Evolutionary conservation across 202 grass and related monocot species (phyloP).

Genomic region (Elaeis oleifera): DNA sequence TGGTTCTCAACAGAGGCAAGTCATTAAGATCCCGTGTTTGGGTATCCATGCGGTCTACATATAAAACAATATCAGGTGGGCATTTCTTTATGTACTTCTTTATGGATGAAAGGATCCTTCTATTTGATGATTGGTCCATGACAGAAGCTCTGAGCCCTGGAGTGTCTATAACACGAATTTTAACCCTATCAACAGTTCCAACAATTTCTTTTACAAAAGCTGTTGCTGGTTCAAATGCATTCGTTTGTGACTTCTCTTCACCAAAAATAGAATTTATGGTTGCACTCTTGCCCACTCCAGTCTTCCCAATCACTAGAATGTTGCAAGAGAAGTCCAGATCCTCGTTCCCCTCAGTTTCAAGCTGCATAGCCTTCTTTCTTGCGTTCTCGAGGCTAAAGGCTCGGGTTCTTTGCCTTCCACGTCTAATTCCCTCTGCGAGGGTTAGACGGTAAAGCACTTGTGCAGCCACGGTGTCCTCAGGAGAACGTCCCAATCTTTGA

Average conservation of each 20-base stretch:
- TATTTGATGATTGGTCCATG: conserved; percentile 16
- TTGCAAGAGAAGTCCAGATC: conserved; percentile 15
- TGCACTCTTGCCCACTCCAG: conserved; percentile 21
- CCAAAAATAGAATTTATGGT: conserved; percentile 19
- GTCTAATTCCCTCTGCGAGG: conserved; percentile 12
- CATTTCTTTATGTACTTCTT: conserved; percentile 11
- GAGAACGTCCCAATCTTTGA: conserved; percentile 10
- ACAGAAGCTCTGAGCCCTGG: conserved; percentile 6
- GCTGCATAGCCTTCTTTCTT: conserved; percentile 11
- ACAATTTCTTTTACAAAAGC: conserved; percentile 2
- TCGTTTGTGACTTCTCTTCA: background rate
- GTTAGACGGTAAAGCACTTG: conserved; percentile 11
- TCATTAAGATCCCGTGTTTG: conserved; percentile 16
- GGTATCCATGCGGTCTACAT: conserved; percentile 13
- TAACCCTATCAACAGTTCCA: conserved; percentile 9
- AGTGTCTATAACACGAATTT: conserved; percentile 12
- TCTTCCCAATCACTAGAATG: conserved; percentile 16
- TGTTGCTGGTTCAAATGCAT: conserved; percentile 15
- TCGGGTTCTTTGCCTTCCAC: background rate
- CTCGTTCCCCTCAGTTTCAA: conserved; percentile 10
- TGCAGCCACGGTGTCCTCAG: conserved; percentile 11
- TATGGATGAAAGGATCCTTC: conserved; percentile 11
- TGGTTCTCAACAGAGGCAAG: conserved; percentile 9
- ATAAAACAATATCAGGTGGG: conserved; percentile 18
- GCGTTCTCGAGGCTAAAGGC: background rate